Conservation (phyloP, 495 filamentous ascomycete genomes). For the Peziza echinospora region DNA sequence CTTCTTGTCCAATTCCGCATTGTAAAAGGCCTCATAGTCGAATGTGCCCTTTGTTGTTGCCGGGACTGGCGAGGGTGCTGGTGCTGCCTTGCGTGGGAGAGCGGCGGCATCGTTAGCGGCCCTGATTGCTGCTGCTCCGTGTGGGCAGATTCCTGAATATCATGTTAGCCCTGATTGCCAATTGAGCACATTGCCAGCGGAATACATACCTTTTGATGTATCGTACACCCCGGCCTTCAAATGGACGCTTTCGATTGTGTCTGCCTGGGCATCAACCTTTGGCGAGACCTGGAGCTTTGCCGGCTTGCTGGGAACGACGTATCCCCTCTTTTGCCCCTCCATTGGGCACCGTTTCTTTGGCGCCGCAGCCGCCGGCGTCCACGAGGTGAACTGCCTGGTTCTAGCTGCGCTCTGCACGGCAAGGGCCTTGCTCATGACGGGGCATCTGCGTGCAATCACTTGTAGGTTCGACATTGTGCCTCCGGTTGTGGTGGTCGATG, state of each 20-base stretch:
- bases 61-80: constrained; percentile 5
- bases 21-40: constrained; percentile 80
- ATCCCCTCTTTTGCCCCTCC: constrained; percentile 12
- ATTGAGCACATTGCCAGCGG: not conserved
- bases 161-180: not conserved
- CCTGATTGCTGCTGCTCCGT: constrained; percentile 15
- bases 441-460: constrained; percentile 81
- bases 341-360: not conserved
- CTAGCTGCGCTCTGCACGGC: constrained; percentile 45
- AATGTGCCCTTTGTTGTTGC: constrained; percentile 33
- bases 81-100: not conserved
- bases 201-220: constrained; percentile 13
- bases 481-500: constrained; percentile 48
- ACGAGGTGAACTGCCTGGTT: constrained; percentile 20
- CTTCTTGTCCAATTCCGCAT: constrained; percentile 80
- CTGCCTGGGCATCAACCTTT: constrained; percentile 11
- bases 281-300: constrained; percentile 6
- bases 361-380: constrained; percentile 22
- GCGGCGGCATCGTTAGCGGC: constrained; percentile 10
- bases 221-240: constrained; percentile 16
- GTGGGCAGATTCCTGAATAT: constrained; percentile 15
- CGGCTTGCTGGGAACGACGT: constrained; percentile 18
- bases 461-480: constrained; percentile 95
- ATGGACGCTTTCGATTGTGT: constrained; percentile 13
- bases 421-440: constrained; percentile 94